Conservation (phyloP, 805 yeast species). For the Candida rishiriensis region DNA sequence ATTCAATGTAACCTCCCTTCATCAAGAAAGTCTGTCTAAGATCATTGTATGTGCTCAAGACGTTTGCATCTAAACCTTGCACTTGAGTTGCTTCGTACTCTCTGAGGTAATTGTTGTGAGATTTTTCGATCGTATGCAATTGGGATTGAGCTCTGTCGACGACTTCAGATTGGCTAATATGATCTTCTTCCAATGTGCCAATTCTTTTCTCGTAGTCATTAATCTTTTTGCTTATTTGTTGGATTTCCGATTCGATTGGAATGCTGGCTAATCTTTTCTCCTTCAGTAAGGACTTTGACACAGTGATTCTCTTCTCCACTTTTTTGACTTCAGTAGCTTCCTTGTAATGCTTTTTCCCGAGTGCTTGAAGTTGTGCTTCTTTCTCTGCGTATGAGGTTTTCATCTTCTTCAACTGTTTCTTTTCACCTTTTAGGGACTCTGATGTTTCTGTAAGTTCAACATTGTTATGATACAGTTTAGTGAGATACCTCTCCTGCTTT, state of each 20-base stretch:
- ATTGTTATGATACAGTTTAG: slow-evolving; percentile 63
- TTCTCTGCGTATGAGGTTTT: slow-evolving; percentile 19
- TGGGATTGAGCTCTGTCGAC: slow-evolving; percentile 43
- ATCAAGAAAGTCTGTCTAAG: slow-evolving; percentile 55
- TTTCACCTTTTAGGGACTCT: slow-evolving; percentile 32
- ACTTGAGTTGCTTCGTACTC: slow-evolving; percentile 10
- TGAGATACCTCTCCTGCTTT: slow-evolving; percentile 49
- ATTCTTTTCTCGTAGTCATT: slow-evolving; percentile 43
- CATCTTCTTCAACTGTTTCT: slow-evolving; percentile 31
- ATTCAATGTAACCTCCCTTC: slow-evolving; percentile 52
- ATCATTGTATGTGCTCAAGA: slow-evolving; percentile 50
- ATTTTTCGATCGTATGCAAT: slow-evolving; percentile 31
- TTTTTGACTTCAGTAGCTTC: slow-evolving; percentile 40
- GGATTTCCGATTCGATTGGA: slow-evolving; percentile 58
- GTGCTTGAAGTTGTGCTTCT: slow-evolving; percentile 24
- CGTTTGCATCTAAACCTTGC: slow-evolving; percentile 40
- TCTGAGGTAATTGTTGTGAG: slow-evolving; percentile 17
- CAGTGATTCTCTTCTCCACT: slow-evolving; percentile 33
- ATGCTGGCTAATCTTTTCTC: slow-evolving; percentile 44
- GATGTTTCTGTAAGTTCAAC: slow-evolving; percentile 33
- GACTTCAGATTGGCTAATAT: slow-evolving; percentile 43
- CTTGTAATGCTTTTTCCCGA: slow-evolving; percentile 41
- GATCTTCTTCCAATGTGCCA: slow-evolving; percentile 47
- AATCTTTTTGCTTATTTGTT: slow-evolving; percentile 43
- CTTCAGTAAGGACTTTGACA: slow-evolving; percentile 39